Percentiles rank a stretch among this genome's conserved stretches.
phyloP scores from a whole-genome alignment of 2,329 filamentous ascomycete genomes.

The Dothidotthia symphoricarpi region DNA sequence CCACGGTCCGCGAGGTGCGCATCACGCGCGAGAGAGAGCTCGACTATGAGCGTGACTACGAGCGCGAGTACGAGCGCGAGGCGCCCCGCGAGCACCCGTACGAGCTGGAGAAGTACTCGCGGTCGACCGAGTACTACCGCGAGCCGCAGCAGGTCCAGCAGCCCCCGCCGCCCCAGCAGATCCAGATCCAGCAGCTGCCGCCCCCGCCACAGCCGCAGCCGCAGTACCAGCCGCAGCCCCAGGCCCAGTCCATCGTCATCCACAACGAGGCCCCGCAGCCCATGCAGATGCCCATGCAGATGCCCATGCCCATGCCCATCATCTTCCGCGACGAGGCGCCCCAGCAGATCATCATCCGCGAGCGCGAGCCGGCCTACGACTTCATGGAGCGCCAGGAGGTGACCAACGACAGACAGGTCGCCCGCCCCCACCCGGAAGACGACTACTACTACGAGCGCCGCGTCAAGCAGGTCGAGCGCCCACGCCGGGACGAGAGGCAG shows the following conservation, averaged over 20 bases:
- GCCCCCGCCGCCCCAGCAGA: conserved; percentile 29
- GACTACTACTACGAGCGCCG: conserved; percentile 63
- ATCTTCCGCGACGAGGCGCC: conserved; percentile 55
- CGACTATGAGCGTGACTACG: conserved; percentile 36
- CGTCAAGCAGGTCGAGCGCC: conserved; percentile 55
- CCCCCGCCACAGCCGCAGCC: no score
- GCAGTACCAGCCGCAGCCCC: conserved; percentile 23
- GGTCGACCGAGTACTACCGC: conserved; percentile 53
- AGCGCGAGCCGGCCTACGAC: conserved; percentile 59
- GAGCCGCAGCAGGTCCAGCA: conserved; percentile 24
- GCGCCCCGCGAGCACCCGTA: conserved; percentile 27
- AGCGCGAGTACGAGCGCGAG: conserved; percentile 9
- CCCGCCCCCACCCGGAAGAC: conserved; percentile 50
- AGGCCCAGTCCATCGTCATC: conserved; percentile 49
- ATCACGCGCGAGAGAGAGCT: conserved; percentile 34
- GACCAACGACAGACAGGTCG: conserved; percentile 49
- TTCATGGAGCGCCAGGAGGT: conserved; percentile 59
- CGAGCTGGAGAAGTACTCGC: conserved; percentile 53
- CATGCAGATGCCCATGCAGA: no score
- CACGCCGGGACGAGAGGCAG: conserved; percentile 40
- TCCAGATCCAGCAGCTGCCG: no score
- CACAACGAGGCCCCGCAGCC: conserved; percentile 51
- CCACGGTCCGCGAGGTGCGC: conserved; percentile 39
- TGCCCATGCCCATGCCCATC: no score
- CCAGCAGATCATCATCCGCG: conserved; percentile 50